phyloP scores from a whole-genome alignment of 1,284 basidiomycete species.

The Rhodofomes roseus region DNA sequence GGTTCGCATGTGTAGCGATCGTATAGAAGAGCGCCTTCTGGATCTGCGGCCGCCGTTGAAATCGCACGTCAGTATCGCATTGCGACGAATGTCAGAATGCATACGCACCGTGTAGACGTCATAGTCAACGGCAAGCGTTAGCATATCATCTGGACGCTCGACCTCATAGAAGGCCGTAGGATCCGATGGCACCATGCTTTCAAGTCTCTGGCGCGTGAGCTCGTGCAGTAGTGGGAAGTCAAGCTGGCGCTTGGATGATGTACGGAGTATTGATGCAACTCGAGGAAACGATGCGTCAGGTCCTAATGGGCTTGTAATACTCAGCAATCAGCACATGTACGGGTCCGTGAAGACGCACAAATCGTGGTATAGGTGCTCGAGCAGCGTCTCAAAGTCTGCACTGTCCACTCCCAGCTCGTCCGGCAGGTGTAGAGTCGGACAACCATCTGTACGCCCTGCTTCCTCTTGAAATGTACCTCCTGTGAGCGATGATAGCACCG shows the following conservation, averaged over 20 bases:
- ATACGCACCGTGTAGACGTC: slow-evolving; percentile 41
- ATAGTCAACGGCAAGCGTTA: slow-evolving; percentile 44
- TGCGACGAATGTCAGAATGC: neutral
- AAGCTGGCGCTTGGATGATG: slow-evolving; percentile 49
- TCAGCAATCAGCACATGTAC: neutral
- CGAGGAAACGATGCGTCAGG: slow-evolving; percentile 38
- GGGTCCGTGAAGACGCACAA: slow-evolving; percentile 40
- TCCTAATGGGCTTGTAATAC: slow-evolving; percentile 40
- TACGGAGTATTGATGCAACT: slow-evolving; percentile 48
- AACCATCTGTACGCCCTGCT: slow-evolving; percentile 5
- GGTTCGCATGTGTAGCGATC: slow-evolving; percentile 51
- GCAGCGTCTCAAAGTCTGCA: slow-evolving; percentile 48
- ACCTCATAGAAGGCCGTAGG: slow-evolving; percentile 23
- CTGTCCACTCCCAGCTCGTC: slow-evolving; percentile 31
- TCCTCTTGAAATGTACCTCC: neutral
- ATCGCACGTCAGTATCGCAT: too few species aligned
- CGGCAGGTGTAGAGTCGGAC: slow-evolving; percentile 31
- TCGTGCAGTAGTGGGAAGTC: slow-evolving; percentile 51
- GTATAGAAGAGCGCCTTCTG: slow-evolving; percentile 59
- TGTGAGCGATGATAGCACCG: slow-evolving; percentile 30
- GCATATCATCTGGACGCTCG: slow-evolving; percentile 43
- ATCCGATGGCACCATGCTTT: slow-evolving; percentile 37
- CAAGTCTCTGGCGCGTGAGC: slow-evolving; percentile 38
- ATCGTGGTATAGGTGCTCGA: slow-evolving; percentile 63
- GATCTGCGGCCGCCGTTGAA: slow-evolving; percentile 35